Base-by-base conservation (phyloP, 441 rosid species). In the Isatis lusitanica region DNA sequence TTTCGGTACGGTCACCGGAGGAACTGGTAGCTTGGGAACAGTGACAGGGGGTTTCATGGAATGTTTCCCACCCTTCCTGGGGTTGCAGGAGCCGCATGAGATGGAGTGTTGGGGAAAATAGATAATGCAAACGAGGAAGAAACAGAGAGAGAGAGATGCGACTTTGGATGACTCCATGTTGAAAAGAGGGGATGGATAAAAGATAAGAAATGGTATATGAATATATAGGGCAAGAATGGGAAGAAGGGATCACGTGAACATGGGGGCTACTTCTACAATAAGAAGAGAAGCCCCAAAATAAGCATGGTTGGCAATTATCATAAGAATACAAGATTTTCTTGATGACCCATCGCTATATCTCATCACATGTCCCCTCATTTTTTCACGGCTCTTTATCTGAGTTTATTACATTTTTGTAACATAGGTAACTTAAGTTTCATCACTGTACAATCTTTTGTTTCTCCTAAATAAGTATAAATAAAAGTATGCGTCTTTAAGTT, bases 241-340 rank as follows among this genome's bases (percentile, higher is more conserved):
- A 33, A 65, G 30, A 66, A 58, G 40, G 57, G 5, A 33, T 58
- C 80, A 77, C 80, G 80, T 77, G 76, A 71, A 77, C 68, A 71
- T 58, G 64, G 80, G 80, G 76, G 60, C 79, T 70, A 70, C 79
- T 69, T 69, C 58, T 66, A 66, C 76, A 59, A 70, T 70, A 58
- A 31, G 76, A 64, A 70, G 76, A 51, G 71, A 70, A 6, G 64
- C 10, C 68, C 76, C 80, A 70, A 77, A 77, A 77, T 59, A 65
- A 58, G 68, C 72, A 59, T 65, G 60, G 80, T 66, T 77, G 80
- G 80, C 80, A 71, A 66, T 71, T 76, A 65, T 77, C 62, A 77
- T 65, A 77, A 77, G 58, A 71, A 71, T 77, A 77, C 80, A 77
- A 76, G 69, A 65, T 47, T 70, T 17, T 5, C 42, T 66, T 51